Evolutionary conservation across 257 asterid genomes (phyloP).

Genomic region (Oldenlandia corymbosa): DNA sequence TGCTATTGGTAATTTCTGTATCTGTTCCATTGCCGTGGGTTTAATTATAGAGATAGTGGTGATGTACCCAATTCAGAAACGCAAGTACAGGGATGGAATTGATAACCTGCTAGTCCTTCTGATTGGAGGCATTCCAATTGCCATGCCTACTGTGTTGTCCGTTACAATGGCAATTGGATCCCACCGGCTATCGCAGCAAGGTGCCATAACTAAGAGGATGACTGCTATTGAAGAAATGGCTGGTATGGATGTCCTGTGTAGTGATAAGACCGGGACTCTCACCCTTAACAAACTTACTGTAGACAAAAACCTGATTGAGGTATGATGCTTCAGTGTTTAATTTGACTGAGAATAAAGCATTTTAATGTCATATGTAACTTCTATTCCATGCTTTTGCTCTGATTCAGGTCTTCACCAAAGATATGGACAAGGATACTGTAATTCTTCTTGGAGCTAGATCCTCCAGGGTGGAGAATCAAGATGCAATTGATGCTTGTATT

Average conservation of each 20-base stretch:
- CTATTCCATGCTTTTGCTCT: background rate
- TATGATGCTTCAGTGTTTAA: conserved; percentile 9
- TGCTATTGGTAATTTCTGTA: conserved; percentile 81
- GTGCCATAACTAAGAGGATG: conserved; percentile 87
- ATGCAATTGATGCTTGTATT: conserved; percentile 49
- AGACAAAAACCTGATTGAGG: conserved; percentile 55
- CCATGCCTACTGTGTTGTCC: conserved; percentile 78
- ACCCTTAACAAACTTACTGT: conserved; percentile 71
- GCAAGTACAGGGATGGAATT: conserved; percentile 50
- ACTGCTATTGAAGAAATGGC: conserved; percentile 90
- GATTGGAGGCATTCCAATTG: conserved; percentile 80
- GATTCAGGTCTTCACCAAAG: conserved; percentile 34
- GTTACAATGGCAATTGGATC: conserved; percentile 88
- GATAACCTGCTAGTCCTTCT: conserved; percentile 63
- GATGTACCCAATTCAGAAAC: conserved; percentile 49
- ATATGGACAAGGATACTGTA: conserved; percentile 31
- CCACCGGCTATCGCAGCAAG: conserved; percentile 69
- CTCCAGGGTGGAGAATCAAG: conserved; percentile 50
- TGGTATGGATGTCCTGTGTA: conserved; percentile 84
- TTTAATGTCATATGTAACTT: background rate
- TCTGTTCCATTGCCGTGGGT: conserved; percentile 63
- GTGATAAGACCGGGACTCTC: conserved; percentile 80
- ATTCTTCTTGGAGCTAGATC: conserved; percentile 43
- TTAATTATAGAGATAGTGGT: conserved; percentile 57
- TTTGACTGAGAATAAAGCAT: background rate